Conservation (phyloP, 805 yeast species). For the Cyberlindnera meyerae region DNA sequence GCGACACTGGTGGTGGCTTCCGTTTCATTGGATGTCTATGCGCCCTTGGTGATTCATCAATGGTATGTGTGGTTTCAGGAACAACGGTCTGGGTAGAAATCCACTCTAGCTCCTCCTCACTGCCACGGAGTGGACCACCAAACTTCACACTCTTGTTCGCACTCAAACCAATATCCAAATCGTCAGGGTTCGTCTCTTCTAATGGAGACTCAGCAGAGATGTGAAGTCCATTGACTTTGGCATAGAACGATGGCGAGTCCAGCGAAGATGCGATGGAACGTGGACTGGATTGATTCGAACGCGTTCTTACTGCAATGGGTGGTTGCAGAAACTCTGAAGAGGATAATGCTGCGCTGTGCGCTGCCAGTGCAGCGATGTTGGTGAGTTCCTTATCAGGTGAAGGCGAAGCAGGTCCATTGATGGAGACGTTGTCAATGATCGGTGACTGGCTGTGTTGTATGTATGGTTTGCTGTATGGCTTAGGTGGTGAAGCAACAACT, state of each 20-base stretch:
- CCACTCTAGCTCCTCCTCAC: constrained; percentile 3
- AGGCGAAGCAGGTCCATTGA: constrained; percentile 10
- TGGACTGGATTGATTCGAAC: constrained; percentile 8
- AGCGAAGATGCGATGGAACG: constrained; percentile 19
- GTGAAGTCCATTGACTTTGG: constrained; percentile 7
- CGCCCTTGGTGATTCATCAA: too few relatives aligned
- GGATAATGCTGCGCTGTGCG: constrained; percentile 11
- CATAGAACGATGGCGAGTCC: constrained; percentile 18
- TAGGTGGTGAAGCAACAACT: too few relatives aligned
- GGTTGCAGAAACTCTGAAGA: constrained; percentile 11
- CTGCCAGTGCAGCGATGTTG: constrained; percentile 9
- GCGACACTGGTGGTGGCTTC: constrained; percentile 25
- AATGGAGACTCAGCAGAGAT: too few relatives aligned
- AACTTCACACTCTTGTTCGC: too few relatives aligned
- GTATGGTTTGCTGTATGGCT: too few relatives aligned
- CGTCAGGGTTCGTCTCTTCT: constrained; percentile 5
- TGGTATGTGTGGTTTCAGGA: too few relatives aligned
- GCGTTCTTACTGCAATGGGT: constrained; percentile 5
- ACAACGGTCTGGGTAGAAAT: too few relatives aligned
- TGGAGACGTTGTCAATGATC: constrained; percentile 7
- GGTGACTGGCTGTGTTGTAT: too few relatives aligned
- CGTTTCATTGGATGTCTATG: too few relatives aligned
- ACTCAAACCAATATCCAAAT: constrained; percentile 1
- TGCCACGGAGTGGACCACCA: not conserved
- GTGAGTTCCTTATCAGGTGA: constrained; percentile 8